Conservation (phyloP, 2,329 filamentous ascomycete species). For the Fonsecaea multimorphosa region DNA sequence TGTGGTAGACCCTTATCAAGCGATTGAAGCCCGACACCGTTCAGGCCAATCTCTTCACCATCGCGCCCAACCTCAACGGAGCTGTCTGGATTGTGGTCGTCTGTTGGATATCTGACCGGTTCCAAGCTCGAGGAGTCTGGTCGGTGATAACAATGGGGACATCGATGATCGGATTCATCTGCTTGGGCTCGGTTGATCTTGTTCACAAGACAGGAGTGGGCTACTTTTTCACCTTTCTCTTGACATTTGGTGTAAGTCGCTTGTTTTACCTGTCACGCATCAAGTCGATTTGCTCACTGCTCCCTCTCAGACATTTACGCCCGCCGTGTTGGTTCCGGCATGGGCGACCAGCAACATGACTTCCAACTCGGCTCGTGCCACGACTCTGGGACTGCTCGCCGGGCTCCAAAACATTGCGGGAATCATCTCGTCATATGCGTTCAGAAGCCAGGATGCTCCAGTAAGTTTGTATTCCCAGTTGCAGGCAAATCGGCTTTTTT, state of each 20-base stretch:
- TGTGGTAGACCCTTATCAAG: constrained; percentile 48
- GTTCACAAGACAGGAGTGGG: neutral
- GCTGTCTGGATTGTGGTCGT: constrained; percentile 53
- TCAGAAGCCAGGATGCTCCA: constrained; percentile 5
- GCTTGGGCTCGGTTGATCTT: constrained; percentile 3
- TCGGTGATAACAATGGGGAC: neutral
- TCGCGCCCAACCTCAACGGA: constrained; percentile 77
- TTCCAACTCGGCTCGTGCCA: constrained; percentile 3
- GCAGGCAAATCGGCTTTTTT: too few species aligned
- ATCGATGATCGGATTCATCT: constrained; percentile 8
- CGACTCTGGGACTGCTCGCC: neutral
- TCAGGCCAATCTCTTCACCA: constrained; percentile 79
- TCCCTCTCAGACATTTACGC: constrained; percentile 4
- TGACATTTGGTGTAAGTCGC: constrained; percentile 3
- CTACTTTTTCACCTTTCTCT: constrained; percentile 8
- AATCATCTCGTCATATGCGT: neutral
- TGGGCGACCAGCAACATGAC: constrained; percentile 8
- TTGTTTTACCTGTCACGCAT: neutral
- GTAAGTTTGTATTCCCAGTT: neutral
- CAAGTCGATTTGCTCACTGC: neutral
- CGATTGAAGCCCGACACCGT: constrained; percentile 60
- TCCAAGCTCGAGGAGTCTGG: neutral
- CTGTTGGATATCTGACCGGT: constrained; percentile 4
- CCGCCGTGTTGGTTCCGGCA: constrained; percentile 2
- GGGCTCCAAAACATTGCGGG: constrained; percentile 5